A percentile compares a stretch with the other conserved stretches of the same genome.
Conservation (phyloP, 2,329 filamentous ascomycete species). For the Fusarium mangiferae region DNA sequence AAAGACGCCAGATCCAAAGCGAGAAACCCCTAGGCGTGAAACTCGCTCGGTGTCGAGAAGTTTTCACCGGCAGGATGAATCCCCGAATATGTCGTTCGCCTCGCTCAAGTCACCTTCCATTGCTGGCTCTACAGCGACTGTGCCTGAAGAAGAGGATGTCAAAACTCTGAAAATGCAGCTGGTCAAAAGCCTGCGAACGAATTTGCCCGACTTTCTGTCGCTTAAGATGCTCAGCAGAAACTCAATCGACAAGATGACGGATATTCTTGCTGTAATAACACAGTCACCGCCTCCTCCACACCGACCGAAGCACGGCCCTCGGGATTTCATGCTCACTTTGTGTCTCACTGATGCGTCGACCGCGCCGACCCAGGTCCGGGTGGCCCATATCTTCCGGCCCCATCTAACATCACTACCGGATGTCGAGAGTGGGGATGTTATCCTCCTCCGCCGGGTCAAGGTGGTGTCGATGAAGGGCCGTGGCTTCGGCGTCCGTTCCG, state of each 20-base stretch:
- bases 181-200: conserved; percentile 57
- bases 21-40: conserved; percentile 38
- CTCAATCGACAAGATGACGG: conserved; percentile 59
- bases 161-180: conserved; percentile 58
- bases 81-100: conserved; percentile 36
- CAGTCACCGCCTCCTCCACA: conserved; percentile 60
- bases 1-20: conserved; percentile 37
- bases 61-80: conserved; percentile 28
- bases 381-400: conserved; percentile 68
- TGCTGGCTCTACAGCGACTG: conserved; percentile 34
- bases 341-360: conserved; percentile 66
- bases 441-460: conserved; percentile 67
- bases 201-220: conserved; percentile 62
- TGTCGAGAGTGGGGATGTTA: conserved; percentile 65
- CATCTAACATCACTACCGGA: conserved; percentile 67
- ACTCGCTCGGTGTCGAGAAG: conserved; percentile 39
- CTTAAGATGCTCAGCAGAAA: conserved; percentile 64
- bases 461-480: conserved; percentile 64
- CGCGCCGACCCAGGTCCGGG: conserved; percentile 59
- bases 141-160: conserved; percentile 43
- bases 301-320: conserved; percentile 66
- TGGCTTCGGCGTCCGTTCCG: conserved; percentile 66
- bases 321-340: conserved; percentile 69
- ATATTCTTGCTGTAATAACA: conserved; percentile 66
- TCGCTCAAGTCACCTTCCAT: conserved; percentile 45